phyloP scores from a whole-genome alignment of 2,329 filamentous ascomycete genomes.

The Botryotinia convoluta region DNA sequence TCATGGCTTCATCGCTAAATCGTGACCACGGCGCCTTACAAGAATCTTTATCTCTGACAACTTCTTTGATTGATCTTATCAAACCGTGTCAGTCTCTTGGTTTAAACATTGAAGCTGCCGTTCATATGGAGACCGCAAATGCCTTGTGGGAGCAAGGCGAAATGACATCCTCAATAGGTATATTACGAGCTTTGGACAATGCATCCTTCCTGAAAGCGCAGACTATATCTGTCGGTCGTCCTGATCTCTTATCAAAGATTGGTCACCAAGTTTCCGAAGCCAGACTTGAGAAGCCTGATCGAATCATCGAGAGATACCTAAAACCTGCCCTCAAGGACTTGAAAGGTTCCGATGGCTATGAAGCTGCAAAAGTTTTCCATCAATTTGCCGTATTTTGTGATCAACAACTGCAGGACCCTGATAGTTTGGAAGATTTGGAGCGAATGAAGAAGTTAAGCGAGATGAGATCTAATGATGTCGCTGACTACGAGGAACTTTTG shows the following conservation, averaged over 20 bases:
- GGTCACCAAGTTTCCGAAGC: constrained; percentile 88
- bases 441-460: constrained; percentile 76
- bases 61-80: constrained; percentile 77
- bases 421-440: constrained; percentile 78
- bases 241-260: constrained; percentile 81
- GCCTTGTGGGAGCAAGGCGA: constrained; percentile 95
- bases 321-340: constrained; percentile 81
- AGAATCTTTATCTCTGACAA: constrained; percentile 82
- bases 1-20: constrained; percentile 72
- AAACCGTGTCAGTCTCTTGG: constrained; percentile 65
- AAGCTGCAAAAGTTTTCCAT: constrained; percentile 86
- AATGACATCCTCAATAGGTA: constrained; percentile 80
- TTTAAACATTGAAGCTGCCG: constrained; percentile 71
- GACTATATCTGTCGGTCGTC: constrained; percentile 66
- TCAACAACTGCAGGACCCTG: constrained; percentile 83
- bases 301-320: constrained; percentile 84
- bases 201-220: constrained; percentile 63
- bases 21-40: constrained; percentile 79
- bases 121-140: constrained; percentile 79
- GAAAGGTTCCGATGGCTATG: constrained; percentile 62
- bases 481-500: constrained; percentile 63
- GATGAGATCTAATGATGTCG: constrained; percentile 77
- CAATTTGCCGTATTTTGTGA: constrained; percentile 96
- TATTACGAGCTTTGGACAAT: constrained; percentile 73
- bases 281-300: constrained; percentile 83